Percentiles rank a stretch among this genome's conserved stretches.
Conservation (phyloP, 148 eudicot genomes). For the Camellia granthamiana region DNA sequence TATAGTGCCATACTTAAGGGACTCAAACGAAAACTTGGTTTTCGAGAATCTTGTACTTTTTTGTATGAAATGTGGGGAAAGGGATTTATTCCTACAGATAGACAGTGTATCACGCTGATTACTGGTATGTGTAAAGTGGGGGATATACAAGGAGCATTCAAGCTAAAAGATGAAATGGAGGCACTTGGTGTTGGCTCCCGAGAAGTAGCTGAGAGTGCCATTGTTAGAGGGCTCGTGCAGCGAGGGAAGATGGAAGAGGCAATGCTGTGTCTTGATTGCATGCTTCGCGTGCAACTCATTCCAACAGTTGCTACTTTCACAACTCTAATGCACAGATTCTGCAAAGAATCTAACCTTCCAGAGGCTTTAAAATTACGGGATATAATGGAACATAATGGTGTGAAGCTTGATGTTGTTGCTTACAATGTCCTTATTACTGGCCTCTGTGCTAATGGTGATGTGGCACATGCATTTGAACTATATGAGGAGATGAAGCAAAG, state of each 20-base stretch:
- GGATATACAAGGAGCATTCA: slow-evolving; percentile 61
- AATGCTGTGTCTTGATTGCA: slow-evolving; percentile 48
- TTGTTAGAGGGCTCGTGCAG: slow-evolving; percentile 71
- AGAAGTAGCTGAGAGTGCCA: slow-evolving; percentile 60
- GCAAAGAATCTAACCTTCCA: slow-evolving; percentile 45
- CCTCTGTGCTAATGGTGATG: slow-evolving; percentile 48
- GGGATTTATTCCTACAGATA: slow-evolving; percentile 54
- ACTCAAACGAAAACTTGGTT: slow-evolving; percentile 41
- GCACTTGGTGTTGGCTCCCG: slow-evolving; percentile 42
- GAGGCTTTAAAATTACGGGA: slow-evolving; percentile 53
- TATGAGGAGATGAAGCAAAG: slow-evolving; percentile 75
- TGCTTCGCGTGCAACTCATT: slow-evolving; percentile 48
- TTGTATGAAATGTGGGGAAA: slow-evolving; percentile 58
- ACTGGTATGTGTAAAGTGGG: slow-evolving; percentile 62
- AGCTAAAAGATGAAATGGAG: slow-evolving; percentile 65
- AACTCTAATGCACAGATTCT: slow-evolving; percentile 64
- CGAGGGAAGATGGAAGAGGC: slow-evolving; percentile 72
- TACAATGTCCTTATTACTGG: slow-evolving; percentile 79
- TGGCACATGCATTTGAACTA: slow-evolving; percentile 48
- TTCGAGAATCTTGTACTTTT: slow-evolving; percentile 34
- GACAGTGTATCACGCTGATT: slow-evolving; percentile 50
- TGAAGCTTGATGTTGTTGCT: slow-evolving; percentile 62
- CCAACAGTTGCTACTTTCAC: slow-evolving; percentile 81
- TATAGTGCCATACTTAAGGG: slow-evolving; percentile 54
- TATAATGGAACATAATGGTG: slow-evolving; percentile 49